These are phyloP conservation scores for Coemansia interrupta DNA, from an alignment of 192 early-diverging fungal species.

Conservation along the genomic window DNA sequence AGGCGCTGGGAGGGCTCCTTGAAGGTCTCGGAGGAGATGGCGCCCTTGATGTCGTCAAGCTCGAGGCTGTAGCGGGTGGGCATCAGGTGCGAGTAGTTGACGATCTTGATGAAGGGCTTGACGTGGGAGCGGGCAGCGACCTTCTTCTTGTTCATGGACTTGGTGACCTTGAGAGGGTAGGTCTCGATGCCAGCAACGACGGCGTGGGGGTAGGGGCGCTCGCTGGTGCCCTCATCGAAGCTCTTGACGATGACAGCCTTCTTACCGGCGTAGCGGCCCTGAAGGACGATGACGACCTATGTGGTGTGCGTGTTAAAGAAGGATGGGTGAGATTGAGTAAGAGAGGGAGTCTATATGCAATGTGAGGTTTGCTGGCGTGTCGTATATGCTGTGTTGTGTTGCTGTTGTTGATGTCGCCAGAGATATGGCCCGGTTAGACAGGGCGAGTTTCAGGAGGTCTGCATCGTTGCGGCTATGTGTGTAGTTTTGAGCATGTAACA, in stretches of 20 bases:
- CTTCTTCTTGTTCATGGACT: conserved; percentile 90
- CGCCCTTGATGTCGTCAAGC: conserved; percentile 87
- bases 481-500: too few relatives aligned
- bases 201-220: conserved; percentile 95
- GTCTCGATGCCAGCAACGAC: conserved; percentile 96
- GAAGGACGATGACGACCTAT: conserved; percentile 96
- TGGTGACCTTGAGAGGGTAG: conserved; percentile 97
- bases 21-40: conserved; percentile 81
- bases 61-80: conserved; percentile 98
- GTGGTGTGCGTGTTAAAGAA: too few relatives aligned
- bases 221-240: conserved; percentile 94
- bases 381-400: too few relatives aligned
- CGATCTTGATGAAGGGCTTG: conserved; percentile 97
- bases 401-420: too few relatives aligned
- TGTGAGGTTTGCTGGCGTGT: too few relatives aligned
- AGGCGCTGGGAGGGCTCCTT: conserved; percentile 91
- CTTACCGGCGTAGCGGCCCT: conserved; percentile 98
- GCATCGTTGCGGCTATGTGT: too few relatives aligned
- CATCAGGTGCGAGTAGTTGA: conserved; percentile 99
- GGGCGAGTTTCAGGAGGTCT: too few relatives aligned
- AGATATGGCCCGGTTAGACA: too few relatives aligned
- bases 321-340: not conserved
- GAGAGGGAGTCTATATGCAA: too few relatives aligned
- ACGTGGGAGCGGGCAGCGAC: conserved; percentile 95
- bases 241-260: conserved; percentile 99